phyloP scores from a whole-genome alignment of 306 rosid species.

The Cucurbita ficifolia region DNA sequence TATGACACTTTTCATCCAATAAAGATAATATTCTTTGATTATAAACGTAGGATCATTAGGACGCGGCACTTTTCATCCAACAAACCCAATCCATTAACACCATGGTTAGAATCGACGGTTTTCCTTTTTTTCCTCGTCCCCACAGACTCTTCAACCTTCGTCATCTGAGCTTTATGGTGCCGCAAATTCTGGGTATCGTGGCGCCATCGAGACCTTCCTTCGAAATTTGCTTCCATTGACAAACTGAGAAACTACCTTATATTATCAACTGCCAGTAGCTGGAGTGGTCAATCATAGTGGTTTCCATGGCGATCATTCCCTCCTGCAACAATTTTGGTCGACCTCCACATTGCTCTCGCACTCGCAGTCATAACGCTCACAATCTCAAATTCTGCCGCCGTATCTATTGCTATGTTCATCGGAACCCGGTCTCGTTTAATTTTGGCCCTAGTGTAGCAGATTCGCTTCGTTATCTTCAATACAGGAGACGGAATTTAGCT shows the following conservation, averaged over 20 bases:
- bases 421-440: constrained; percentile 5
- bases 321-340: neutral
- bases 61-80: too few species aligned
- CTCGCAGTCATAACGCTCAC: neutral
- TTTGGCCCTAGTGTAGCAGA: neutral
- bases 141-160: too few species aligned
- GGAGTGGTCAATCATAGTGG: neutral
- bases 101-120: too few species aligned
- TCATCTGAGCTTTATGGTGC: neutral
- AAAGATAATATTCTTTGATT: too few species aligned
- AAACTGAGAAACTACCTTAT: neutral
- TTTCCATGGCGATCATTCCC: neutral
- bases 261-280: neutral
- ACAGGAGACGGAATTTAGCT: constrained; percentile 8
- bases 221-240: neutral
- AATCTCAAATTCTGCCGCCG: neutral
- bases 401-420: neutral
- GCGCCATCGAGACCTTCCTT: constrained; percentile 5
- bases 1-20: too few species aligned
- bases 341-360: neutral
- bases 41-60: too few species aligned
- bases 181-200: constrained; percentile 3
- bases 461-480: neutral
- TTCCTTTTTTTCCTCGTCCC: too few species aligned
- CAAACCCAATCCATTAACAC: too few species aligned